Evolutionary conservation across 257 asterid species (phyloP), one percentile per base, ranked within the genome.

Genomic region (Dorcoceras hygrometricum): DNA sequence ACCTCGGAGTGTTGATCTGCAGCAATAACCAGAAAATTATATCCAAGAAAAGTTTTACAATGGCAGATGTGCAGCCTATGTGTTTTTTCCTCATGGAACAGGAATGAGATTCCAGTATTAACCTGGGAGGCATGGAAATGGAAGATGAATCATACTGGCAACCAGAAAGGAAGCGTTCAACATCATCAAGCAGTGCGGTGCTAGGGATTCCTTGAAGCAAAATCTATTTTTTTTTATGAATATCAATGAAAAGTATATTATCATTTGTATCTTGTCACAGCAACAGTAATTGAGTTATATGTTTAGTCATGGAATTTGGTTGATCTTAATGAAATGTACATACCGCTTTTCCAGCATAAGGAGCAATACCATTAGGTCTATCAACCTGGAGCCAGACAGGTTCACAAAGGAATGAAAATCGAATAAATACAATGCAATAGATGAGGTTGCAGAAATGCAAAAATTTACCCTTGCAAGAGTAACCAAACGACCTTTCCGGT

Each of bases 281-380:
- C 32, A 73, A 57, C 16, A n/a, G 23, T 53, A 32, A 43, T 26
- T 46, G 20, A 54, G 26, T 22, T 18, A 56, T 19, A 54, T 20
- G 24, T 16, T 14, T 5, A 11, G 19, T 39, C 50, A 23, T 18
- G 53, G 50, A 34, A 66, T 50, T 57, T 71, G 68, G 57, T 53
- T 53, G 39, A 46, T 55, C 57, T 58, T 39, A 28, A 73, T 50
- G 20, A 26, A 62, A 65, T 59, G 26, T 39, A 71, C 75, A 95
- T 85, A 93, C 99, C 71, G 87, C 71, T 86, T 90, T 93, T 68
- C 97, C 99, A 67, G 83, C 89, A 70, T 73, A 85, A 25, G 88
- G 76, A 70, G 72, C 57, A 63, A 71, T 18, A 10, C 61, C 8
- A 73, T 88, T 92, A 59, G 75, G 36, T 63, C 80, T 82, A 59